Percentiles rank a stretch among this genome's conserved stretches.
Evolutionary conservation across 1,284 basidiomycete species (phyloP).

Genomic region (Cutaneotrichosporon curvatum): DNA sequence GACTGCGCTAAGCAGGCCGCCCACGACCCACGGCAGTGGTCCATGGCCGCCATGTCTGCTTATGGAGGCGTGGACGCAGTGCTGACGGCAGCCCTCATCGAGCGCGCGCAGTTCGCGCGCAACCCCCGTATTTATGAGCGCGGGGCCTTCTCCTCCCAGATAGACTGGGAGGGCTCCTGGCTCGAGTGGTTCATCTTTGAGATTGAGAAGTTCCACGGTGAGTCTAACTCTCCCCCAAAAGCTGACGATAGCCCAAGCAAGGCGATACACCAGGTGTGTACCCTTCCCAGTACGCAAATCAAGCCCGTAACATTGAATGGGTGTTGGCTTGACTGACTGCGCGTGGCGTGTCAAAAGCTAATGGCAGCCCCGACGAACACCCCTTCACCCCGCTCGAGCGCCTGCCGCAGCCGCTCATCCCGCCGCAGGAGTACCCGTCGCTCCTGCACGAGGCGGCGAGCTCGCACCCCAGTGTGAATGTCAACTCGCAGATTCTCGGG

Average conservation of each 20-base stretch:
- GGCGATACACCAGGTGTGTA: conserved; percentile 61
- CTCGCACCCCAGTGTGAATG: conserved; percentile 75
- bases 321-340: too few relatives aligned
- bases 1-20: too few relatives aligned
- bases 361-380: conserved; percentile 64
- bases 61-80: too few relatives aligned
- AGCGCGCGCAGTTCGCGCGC: conserved; percentile 92
- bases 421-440: conserved; percentile 63
- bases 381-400: conserved; percentile 73
- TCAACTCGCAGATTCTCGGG: conserved; percentile 74
- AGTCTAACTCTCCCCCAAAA: conserved; percentile 31
- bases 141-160: conserved; percentile 64
- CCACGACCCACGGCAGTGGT: neutral
- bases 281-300: too few relatives aligned
- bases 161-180: conserved; percentile 78
- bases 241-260: conserved; percentile 66
- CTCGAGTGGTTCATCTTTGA: conserved; percentile 96
- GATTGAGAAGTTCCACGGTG: conserved; percentile 89
- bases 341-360: neutral
- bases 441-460: conserved; percentile 54
- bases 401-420: conserved; percentile 77
- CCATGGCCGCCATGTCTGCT: neutral
- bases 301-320: neutral
- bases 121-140: conserved; percentile 81
- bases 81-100: conserved; percentile 62